Evolutionary conservation across 2,329 filamentous ascomycete species (phyloP).

Genomic region (Xylaria digitata): DNA sequence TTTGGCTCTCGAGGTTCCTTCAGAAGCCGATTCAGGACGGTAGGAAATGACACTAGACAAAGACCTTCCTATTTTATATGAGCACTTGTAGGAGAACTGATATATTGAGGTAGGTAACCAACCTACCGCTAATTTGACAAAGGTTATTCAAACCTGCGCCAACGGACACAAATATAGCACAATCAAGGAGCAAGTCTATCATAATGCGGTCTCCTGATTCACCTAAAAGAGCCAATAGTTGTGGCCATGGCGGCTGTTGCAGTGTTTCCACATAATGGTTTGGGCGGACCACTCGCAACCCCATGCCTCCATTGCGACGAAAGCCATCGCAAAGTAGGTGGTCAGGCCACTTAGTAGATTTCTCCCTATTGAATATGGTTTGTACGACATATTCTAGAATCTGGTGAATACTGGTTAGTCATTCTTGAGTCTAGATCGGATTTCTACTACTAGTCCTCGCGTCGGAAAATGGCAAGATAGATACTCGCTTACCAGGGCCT

Average conservation of each 20-base stretch:
- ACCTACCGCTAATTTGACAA: slow-evolving; percentile 80
- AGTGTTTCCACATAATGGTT: slow-evolving; percentile 78
- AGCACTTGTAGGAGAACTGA: slow-evolving; percentile 15
- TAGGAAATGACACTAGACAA: slow-evolving; percentile 59
- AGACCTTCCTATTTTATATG: slow-evolving; percentile 57
- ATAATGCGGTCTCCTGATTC: slow-evolving; percentile 80
- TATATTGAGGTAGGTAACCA: slow-evolving; percentile 42
- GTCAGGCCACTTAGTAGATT: slow-evolving; percentile 65
- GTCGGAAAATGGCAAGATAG: slow-evolving; percentile 12
- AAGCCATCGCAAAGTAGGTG: slow-evolving; percentile 90
- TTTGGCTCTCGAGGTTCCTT: slow-evolving; percentile 36
- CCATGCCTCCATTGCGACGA: slow-evolving; percentile 62
- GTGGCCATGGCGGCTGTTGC: slow-evolving; percentile 78
- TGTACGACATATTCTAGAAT: slow-evolving; percentile 83
- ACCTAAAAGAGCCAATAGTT: slow-evolving; percentile 79
- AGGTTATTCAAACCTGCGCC: slow-evolving; percentile 72
- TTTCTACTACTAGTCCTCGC: background rate
- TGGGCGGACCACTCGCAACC: slow-evolving; percentile 70
- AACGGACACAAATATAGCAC: slow-evolving; percentile 77
- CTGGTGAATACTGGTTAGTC: slow-evolving; percentile 55
- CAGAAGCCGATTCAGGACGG: slow-evolving; percentile 16
- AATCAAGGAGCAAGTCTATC: slow-evolving; percentile 79
- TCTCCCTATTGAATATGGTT: slow-evolving; percentile 74
- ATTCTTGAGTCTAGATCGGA: slow-evolving; percentile 6
- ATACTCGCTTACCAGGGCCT: slow-evolving; percentile 68